Conservation (phyloP, 1,284 basidiomycete genomes). For the Vanrija pseudolonga region DNA sequence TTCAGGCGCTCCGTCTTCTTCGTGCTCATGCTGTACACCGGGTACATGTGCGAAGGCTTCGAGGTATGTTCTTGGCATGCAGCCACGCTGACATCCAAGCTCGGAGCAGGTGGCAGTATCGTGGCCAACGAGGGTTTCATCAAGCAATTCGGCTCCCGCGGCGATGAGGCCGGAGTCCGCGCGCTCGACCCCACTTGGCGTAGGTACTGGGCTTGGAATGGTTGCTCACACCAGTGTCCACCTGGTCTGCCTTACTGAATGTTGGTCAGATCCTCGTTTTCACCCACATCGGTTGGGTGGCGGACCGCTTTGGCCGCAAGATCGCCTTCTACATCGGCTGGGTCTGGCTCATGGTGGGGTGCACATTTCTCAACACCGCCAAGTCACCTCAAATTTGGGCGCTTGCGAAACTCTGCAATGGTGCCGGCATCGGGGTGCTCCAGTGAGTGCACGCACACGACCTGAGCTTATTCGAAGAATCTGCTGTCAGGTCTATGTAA, state of each 20-base stretch:
- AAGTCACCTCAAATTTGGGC: conserved; percentile 13
- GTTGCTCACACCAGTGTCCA: not conserved
- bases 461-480: conserved; percentile 2
- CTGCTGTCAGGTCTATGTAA: conserved; percentile 10
- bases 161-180: not conserved
- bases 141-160: not conserved
- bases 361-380: conserved; percentile 14
- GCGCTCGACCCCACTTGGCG: conserved; percentile 1
- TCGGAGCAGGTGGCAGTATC: conserved; percentile 13
- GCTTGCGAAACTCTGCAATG: conserved; percentile 17
- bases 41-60: not conserved
- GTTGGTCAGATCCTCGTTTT: conserved; percentile 22
- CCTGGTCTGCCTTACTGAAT: conserved; percentile 16
- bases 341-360: conserved; percentile 16
- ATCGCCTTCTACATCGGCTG: conserved; percentile 13
- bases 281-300: conserved; percentile 10
- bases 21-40: conserved; percentile 15
- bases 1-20: conserved; percentile 12
- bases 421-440: conserved; percentile 20
- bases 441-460: conserved; percentile 18
- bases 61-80: not conserved
- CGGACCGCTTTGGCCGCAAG: conserved; percentile 18
- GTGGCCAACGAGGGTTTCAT: conserved; percentile 22
- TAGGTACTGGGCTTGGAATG: not conserved
- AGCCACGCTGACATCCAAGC: not conserved